These are phyloP conservation scores for Ogataea naganishii DNA, from an alignment of 805 yeast species.

Conservation along the genomic window DNA sequence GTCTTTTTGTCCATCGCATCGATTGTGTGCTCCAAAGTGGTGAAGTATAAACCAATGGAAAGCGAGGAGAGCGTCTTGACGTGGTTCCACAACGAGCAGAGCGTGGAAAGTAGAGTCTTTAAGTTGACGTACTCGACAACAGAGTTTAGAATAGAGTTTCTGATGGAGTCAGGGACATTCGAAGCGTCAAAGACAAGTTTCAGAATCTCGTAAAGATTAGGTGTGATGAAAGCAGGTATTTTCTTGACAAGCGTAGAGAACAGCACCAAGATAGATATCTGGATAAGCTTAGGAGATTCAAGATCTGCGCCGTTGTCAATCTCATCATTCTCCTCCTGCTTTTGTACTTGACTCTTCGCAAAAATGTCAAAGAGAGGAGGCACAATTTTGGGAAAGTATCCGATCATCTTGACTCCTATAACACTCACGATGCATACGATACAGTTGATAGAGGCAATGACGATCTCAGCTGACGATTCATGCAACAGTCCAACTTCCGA, in stretches of 20 bases:
- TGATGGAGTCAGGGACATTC: conserved; percentile 49
- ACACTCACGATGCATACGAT: conserved; percentile 62
- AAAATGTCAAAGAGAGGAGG: conserved; percentile 64
- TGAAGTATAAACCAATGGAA: conserved; percentile 63
- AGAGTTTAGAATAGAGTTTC: conserved; percentile 53
- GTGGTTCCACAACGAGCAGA: conserved; percentile 55
- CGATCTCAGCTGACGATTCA: conserved; percentile 41
- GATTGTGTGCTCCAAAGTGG: conserved; percentile 55
- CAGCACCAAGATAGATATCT: conserved; percentile 62
- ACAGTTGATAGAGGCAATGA: conserved; percentile 66
- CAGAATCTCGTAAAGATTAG: conserved; percentile 58
- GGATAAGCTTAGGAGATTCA: conserved; percentile 35
- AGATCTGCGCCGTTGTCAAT: conserved; percentile 10
- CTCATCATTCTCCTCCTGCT: conserved; percentile 14
- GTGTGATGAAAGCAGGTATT: conserved; percentile 76
- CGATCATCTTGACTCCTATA: conserved; percentile 80
- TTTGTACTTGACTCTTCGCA: conserved; percentile 24
- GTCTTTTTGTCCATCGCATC: conserved; percentile 64
- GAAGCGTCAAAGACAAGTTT: conserved; percentile 47
- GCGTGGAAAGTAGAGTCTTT: conserved; percentile 49
- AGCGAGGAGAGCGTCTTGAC: conserved; percentile 28
- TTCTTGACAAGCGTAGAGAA: conserved; percentile 70
- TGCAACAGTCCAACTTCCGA: conserved; percentile 44
- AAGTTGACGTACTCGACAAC: conserved; percentile 62
- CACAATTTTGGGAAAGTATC: conserved; percentile 76